Percentiles rank a stretch among this genome's conserved stretches.
These are phyloP conservation scores for Gypsophila paniculata DNA, from an alignment of 179 eudicot genomes.

Conservation along the genomic window DNA sequence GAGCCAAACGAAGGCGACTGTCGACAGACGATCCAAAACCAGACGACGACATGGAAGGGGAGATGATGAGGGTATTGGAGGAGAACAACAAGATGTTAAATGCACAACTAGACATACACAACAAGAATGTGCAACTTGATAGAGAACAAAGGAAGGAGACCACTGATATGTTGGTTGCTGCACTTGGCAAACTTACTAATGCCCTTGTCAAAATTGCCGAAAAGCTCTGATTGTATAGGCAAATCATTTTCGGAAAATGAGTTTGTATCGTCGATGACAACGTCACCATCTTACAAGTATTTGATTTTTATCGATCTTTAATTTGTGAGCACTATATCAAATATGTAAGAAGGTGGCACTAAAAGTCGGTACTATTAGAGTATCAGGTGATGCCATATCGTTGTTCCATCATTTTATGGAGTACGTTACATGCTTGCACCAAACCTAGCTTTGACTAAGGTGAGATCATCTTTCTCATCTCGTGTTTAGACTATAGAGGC, in stretches of 20 bases:
- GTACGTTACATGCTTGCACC: background rate
- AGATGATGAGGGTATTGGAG: conserved; percentile 35
- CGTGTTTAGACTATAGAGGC: no score
- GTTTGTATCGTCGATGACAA: no score
- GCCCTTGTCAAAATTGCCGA: conserved; percentile 46
- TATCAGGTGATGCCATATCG: no score
- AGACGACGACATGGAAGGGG: conserved; percentile 23
- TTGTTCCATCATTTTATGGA: background rate
- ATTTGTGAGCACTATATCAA: no score
- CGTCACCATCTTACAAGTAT: no score
- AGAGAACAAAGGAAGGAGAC: conserved; percentile 47
- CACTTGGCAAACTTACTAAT: conserved; percentile 45
- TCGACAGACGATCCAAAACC: conserved; percentile 28
- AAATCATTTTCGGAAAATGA: no score
- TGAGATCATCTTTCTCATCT: background rate
- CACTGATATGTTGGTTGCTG: conserved; percentile 37
- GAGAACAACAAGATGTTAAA: conserved; percentile 34
- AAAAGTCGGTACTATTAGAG: no score
- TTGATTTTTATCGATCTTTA: no score
- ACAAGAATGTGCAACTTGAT: conserved; percentile 35
- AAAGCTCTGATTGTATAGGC: conserved; percentile 30
- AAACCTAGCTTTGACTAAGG: background rate
- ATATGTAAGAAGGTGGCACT: no score
- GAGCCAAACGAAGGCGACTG: conserved; percentile 39
- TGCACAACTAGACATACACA: conserved; percentile 42